A percentile compares a stretch with the other conserved stretches of the same genome.
phyloP scores from a whole-genome alignment of 164 flowering plant genomes.

The Vitis rotundifolia region DNA sequence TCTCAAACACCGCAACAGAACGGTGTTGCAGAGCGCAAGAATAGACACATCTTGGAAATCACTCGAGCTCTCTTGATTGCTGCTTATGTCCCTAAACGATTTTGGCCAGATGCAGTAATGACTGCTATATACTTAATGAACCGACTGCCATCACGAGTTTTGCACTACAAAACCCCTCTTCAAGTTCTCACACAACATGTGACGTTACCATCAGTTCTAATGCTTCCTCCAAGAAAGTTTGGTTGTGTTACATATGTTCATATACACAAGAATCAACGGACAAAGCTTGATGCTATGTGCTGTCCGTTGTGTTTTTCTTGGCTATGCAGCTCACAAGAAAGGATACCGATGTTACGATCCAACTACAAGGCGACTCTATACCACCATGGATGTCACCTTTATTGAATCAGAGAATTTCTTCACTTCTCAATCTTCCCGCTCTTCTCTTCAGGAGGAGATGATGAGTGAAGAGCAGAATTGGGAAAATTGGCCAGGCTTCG shows the following conservation, averaged over 20 bases:
- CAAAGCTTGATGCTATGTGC: slow-evolving; percentile 6
- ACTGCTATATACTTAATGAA: no score
- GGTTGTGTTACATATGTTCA: slow-evolving; percentile 8
- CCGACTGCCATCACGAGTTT: no score
- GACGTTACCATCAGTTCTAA: no score
- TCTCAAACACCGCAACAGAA: no score
- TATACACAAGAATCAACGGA: slow-evolving; percentile 1
- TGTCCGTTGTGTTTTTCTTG: slow-evolving; percentile 4
- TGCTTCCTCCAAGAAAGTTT: neutral
- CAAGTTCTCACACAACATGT: no score
- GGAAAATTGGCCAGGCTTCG: slow-evolving; percentile 2
- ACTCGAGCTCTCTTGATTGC: no score
- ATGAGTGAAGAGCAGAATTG: neutral
- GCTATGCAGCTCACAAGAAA: neutral
- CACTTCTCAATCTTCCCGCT: neutral
- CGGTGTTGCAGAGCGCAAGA: no score
- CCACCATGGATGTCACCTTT: slow-evolving; percentile 8
- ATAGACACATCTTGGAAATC: no score
- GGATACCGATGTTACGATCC: slow-evolving; percentile 1
- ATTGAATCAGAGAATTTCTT: slow-evolving; percentile 1
- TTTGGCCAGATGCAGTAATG: no score
- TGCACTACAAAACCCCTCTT: no score
- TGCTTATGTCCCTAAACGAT: no score
- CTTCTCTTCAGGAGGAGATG: slow-evolving; percentile 3
- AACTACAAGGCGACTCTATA: neutral